phyloP scores from a whole-genome alignment of 1,284 basidiomycete species.

The Heliocybe sulcata region DNA sequence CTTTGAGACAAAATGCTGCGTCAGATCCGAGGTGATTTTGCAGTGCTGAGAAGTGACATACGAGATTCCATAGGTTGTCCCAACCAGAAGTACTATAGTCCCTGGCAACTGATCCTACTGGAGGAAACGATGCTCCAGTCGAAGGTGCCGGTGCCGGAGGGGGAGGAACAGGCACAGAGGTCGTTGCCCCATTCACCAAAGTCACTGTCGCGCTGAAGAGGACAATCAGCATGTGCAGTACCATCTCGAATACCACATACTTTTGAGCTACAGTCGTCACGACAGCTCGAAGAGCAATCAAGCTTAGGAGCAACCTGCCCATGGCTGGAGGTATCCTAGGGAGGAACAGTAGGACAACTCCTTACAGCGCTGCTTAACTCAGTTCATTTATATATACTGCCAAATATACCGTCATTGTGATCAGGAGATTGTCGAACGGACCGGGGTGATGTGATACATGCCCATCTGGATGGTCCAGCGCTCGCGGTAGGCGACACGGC shows the following conservation, averaged over 20 bases:
- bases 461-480: not conserved
- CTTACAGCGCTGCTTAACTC: too few species aligned
- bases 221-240: not conserved
- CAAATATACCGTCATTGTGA: not conserved
- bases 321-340: not conserved
- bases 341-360: too few species aligned
- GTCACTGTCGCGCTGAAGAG: not conserved
- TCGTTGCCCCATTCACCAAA: not conserved
- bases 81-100: slow-evolving; percentile 31
- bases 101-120: slow-evolving; percentile 29
- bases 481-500: not conserved
- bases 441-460: not conserved
- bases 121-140: slow-evolving; percentile 19
- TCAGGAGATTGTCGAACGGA: not conserved
- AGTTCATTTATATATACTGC: too few species aligned
- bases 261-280: not conserved
- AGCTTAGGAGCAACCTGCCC: not conserved
- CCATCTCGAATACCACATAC: not conserved
- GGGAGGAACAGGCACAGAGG: not conserved
- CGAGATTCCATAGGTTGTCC: slow-evolving; percentile 34
- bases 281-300: not conserved
- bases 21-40: not conserved
- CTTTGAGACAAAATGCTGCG: slow-evolving; percentile 16
- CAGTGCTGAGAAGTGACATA: slow-evolving; percentile 14
- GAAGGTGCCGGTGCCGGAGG: not conserved